Evolutionary conservation across 2,329 filamentous ascomycete species (phyloP).

Genomic region (Pestalotiopsis sp.): DNA sequence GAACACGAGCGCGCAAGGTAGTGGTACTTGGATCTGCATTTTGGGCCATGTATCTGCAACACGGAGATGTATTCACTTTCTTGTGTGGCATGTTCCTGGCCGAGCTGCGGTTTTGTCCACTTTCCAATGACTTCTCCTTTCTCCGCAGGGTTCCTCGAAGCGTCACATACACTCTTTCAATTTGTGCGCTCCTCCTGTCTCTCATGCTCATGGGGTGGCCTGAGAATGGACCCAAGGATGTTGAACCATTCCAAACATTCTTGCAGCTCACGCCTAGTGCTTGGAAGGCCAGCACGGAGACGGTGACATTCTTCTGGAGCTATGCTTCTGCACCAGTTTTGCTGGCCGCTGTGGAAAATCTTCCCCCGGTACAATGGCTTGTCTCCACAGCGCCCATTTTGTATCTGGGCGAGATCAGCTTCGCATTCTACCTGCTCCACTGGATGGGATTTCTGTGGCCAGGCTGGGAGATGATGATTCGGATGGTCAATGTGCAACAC

Average conservation of each 20-base stretch:
- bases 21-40: background rate
- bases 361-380: background rate
- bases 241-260: background rate
- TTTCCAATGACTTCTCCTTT: constrained; percentile 1
- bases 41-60: background rate
- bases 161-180: background rate
- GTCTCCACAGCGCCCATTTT: background rate
- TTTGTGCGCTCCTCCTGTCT: background rate
- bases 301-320: background rate
- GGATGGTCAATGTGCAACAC: background rate
- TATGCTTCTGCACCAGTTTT: background rate
- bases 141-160: background rate
- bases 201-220: background rate
- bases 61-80: constrained; percentile 1
- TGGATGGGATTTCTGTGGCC: constrained; percentile 2
- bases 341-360: constrained; percentile 1
- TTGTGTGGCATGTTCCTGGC: constrained; percentile 2
- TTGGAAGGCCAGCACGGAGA: background rate
- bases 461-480: background rate
- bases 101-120: background rate
- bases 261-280: background rate
- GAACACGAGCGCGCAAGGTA: background rate
- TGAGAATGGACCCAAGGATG: background rate
- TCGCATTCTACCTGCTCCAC: constrained; percentile 11
- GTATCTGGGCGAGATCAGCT: constrained; percentile 10